Percentiles rank a stretch among this genome's conserved stretches.
These are phyloP conservation scores for Xylariomycetidae sp. DNA, from an alignment of 2,329 filamentous ascomycete species.

Conservation along the genomic window DNA sequence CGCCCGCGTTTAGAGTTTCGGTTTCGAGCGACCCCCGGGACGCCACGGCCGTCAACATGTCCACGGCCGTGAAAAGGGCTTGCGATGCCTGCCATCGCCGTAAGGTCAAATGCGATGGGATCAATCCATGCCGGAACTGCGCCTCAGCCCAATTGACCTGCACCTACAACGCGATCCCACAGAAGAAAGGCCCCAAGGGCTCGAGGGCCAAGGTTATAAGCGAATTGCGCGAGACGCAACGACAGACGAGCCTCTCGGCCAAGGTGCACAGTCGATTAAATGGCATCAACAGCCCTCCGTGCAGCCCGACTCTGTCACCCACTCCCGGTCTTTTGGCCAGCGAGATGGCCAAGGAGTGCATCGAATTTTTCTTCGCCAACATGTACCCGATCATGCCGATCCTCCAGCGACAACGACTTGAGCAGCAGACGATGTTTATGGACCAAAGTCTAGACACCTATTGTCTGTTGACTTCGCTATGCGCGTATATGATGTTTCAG, in stretches of 20 bases:
- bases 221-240: constrained; percentile 64
- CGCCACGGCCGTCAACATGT: constrained; percentile 21
- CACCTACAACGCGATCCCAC: constrained; percentile 70
- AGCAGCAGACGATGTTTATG: constrained; percentile 54
- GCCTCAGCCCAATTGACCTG: constrained; percentile 61
- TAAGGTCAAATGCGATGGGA: constrained; percentile 70
- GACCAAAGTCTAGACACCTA: constrained; percentile 61
- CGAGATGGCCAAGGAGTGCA: constrained; percentile 61
- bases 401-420: constrained; percentile 52
- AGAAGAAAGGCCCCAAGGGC: constrained; percentile 74
- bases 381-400: constrained; percentile 63
- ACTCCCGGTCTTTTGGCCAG: constrained; percentile 56
- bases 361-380: constrained; percentile 65
- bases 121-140: constrained; percentile 69
- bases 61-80: constrained; percentile 46
- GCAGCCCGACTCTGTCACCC: constrained; percentile 44
- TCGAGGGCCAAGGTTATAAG: constrained; percentile 72
- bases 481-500: constrained; percentile 65
- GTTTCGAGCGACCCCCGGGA: not conserved
- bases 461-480: constrained; percentile 60
- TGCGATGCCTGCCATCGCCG: constrained; percentile 71
- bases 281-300: constrained; percentile 45
- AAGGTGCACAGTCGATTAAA: constrained; percentile 58
- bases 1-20: too few species aligned
- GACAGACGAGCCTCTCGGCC: constrained; percentile 58